Percentiles rank a stretch among this genome's conserved stretches.
Conservation (phyloP, 768 basidiomycete species). For the Strobilomyces echinocephalus region DNA sequence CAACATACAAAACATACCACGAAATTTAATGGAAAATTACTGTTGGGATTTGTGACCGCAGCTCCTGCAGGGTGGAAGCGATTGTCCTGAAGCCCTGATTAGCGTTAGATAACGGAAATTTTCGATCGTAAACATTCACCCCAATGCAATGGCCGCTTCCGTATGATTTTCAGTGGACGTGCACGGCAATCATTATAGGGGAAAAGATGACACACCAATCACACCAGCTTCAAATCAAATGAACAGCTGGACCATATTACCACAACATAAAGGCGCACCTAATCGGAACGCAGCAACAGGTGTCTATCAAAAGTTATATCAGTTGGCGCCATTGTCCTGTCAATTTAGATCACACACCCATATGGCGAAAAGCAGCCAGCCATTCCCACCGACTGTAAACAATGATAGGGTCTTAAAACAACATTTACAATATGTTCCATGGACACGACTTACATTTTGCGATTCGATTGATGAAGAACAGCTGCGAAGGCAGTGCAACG, state of each 20-base stretch:
- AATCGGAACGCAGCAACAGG: constrained; percentile 16
- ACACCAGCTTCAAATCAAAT: constrained; percentile 5
- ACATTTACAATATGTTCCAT: neutral
- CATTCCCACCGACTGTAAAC: constrained; percentile 13
- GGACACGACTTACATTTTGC: constrained; percentile 13
- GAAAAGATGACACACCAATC: constrained; percentile 5
- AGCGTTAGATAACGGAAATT: neutral
- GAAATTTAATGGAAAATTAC: neutral
- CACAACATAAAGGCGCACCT: constrained; percentile 3
- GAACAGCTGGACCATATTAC: neutral
- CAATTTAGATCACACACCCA: constrained; percentile 10
- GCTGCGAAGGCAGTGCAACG: constrained; percentile 16
- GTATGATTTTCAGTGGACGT: constrained; percentile 1
- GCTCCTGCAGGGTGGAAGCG: constrained; percentile 9
- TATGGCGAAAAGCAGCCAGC: constrained; percentile 8
- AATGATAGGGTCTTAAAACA: neutral
- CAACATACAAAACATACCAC: neutral
- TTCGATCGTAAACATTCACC: constrained; percentile 1
- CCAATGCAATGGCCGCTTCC: constrained; percentile 10
- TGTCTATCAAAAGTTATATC: constrained; percentile 8
- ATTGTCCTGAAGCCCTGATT: constrained; percentile 6
- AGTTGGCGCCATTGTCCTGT: neutral
- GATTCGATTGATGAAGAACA: constrained; percentile 19
- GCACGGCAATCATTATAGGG: neutral
- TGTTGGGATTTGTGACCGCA: constrained; percentile 3